Conservation (phyloP, 768 basidiomycete species). For the Roridomyces roridus region DNA sequence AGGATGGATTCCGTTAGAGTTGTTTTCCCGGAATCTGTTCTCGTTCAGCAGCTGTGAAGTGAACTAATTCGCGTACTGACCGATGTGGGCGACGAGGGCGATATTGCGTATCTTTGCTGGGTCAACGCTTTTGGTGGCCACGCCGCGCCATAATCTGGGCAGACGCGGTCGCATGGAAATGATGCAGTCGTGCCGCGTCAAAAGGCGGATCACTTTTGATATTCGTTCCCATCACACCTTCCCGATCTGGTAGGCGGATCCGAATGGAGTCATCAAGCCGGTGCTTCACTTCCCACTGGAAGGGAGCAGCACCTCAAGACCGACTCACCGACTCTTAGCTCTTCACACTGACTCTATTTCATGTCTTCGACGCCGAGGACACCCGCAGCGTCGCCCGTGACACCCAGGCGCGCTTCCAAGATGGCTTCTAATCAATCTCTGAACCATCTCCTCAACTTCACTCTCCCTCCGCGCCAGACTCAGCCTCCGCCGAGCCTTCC, state of each 20-base stretch:
- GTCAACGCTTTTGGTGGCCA: slow-evolving; percentile 40
- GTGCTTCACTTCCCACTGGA: slow-evolving; percentile 46
- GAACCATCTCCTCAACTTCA: slow-evolving; percentile 94
- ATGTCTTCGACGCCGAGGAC: slow-evolving; percentile 46
- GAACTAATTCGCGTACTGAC: slow-evolving; percentile 43
- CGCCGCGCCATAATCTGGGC: slow-evolving; percentile 18
- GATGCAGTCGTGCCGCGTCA: too few relatives aligned
- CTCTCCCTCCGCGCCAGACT: slow-evolving; percentile 84
- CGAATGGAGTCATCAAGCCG: slow-evolving; percentile 40
- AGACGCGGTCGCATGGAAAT: slow-evolving; percentile 14
- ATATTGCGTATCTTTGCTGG: slow-evolving; percentile 70
- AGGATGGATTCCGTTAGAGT: slow-evolving; percentile 90
- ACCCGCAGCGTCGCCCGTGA: slow-evolving; percentile 35
- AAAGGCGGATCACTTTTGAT: too few relatives aligned
- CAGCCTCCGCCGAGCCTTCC: slow-evolving; percentile 64
- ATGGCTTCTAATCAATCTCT: slow-evolving; percentile 68
- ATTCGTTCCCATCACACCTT: too few relatives aligned
- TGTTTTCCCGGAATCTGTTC: slow-evolving; percentile 85
- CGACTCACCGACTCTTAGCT: slow-evolving; percentile 14
- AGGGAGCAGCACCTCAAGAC: slow-evolving; percentile 49
- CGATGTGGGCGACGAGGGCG: slow-evolving; percentile 90
- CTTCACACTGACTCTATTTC: slow-evolving; percentile 15
- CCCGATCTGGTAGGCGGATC: too few relatives aligned
- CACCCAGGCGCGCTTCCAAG: slow-evolving; percentile 68
- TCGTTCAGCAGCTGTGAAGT: slow-evolving; percentile 1